Base-by-base conservation (phyloP, 1,284 basidiomycete genomes). In the Meira nashicola region DNA sequence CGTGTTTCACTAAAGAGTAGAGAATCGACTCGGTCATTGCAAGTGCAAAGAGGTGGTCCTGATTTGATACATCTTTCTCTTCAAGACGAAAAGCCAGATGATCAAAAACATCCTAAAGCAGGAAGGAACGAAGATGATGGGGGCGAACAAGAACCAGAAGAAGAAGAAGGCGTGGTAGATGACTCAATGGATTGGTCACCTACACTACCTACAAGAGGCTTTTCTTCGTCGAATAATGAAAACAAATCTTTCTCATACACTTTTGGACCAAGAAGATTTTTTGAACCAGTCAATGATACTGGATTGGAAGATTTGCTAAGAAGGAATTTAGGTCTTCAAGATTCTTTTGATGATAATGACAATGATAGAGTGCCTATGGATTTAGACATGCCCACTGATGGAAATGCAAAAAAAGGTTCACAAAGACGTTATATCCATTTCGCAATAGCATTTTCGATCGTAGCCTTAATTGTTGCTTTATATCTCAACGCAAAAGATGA, bases 131-230 rank as follows among this genome's bases (percentile, higher is more conserved):
- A 43, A 43, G 19, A 15, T 15, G 15, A 43, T 43, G 39, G 10
- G 10, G 39, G n/a, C n/a, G 39, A 40, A 40, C 10, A n/a, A 10
- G 39, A 10, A 40, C 40, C 2, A 5, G 15, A 15, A 43, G 40
- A 15, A 11, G 19, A 43, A 19, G 11, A 43, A 5, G 39, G 10
- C 39, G 39, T n/a, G 23, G 46, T 48, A 25, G 46, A 48, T 12
- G 46, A 48, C 5, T 33, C 28, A 4, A 48, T 48, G 46, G 46
- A 48, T 17, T 48, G 46, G 46, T 21, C 17, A 8, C 46, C 46
- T 48, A 48, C 46, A 14, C 17, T 23, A 12, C 28, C 28, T 8
- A 8, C 28, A 4, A 33, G 28, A 4, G 8, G 8, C 28, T 33
- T 33, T 33, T 33, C 28, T 33, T n/a, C n/a, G n/a, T n/a, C n/a